A percentile compares a stretch with the other conserved stretches of the same genome.
Conservation (phyloP, 2,329 filamentous ascomycete species). For the Dryadomyces sulphureus region DNA sequence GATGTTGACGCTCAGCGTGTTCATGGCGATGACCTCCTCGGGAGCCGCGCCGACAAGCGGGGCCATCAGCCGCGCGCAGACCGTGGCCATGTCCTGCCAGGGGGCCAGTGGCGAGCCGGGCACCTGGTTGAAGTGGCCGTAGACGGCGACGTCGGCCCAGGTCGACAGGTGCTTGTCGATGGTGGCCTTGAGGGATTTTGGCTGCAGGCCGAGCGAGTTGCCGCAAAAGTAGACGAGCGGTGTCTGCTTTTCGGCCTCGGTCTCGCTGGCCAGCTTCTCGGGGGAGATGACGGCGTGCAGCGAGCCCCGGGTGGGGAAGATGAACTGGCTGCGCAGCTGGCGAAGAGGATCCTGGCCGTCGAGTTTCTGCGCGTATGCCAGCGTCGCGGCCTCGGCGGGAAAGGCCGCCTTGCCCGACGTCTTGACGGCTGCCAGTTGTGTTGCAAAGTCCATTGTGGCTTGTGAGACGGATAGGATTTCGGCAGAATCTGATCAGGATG, state of each 20-base stretch:
- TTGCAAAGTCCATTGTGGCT: conserved; percentile 1
- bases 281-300: conserved; percentile 43
- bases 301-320: conserved; percentile 61
- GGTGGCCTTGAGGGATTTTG: conserved; percentile 48
- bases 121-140: conserved; percentile 63
- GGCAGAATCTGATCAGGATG: no score
- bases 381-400: conserved; percentile 28
- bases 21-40: conserved; percentile 75
- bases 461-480: not conserved
- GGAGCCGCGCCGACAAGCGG: conserved; percentile 60
- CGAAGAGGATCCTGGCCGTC: conserved; percentile 47
- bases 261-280: not conserved
- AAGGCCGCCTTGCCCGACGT: conserved; percentile 23
- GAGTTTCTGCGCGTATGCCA: conserved; percentile 34
- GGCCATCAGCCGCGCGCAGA: conserved; percentile 53
- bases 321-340: conserved; percentile 54
- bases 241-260: conserved; percentile 17
- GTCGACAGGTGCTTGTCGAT: conserved; percentile 62
- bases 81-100: conserved; percentile 69
- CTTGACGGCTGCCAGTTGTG: not conserved
- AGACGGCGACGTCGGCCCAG: conserved; percentile 74
- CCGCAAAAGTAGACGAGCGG: conserved; percentile 70
- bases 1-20: conserved; percentile 68
- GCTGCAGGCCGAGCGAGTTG: conserved; percentile 79
- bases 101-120: conserved; percentile 51